These are phyloP conservation scores for Cryptosporidium meleagridis DNA, from an alignment of 169 alveolate genomes.

Conservation along the genomic window DNA sequence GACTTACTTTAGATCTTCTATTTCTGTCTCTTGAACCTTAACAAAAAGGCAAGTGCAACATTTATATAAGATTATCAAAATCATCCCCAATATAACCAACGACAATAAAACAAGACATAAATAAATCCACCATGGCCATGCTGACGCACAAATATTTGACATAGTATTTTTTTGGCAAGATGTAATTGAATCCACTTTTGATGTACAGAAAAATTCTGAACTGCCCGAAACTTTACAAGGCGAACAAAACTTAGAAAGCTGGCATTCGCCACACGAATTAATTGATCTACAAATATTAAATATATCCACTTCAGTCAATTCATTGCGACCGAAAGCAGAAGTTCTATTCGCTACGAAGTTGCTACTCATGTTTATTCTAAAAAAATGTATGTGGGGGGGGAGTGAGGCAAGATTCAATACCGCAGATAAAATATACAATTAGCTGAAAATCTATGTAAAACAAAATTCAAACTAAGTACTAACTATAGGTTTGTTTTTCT, in stretches of 20 bases:
- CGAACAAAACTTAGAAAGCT: conserved; percentile 46
- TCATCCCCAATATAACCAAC: conserved; percentile 32
- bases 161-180: conserved; percentile 33
- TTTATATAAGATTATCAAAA: conserved; percentile 16
- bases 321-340: neutral
- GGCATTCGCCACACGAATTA: conserved; percentile 57
- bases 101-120: conserved; percentile 25
- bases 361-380: neutral
- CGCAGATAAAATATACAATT: conserved; percentile 1
- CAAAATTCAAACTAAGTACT: neutral
- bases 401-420: neutral
- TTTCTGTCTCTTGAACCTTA: conserved; percentile 40
- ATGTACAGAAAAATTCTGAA: conserved; percentile 48
- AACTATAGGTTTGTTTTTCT: conserved; percentile 17
- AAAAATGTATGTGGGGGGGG: neutral
- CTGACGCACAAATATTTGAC: conserved; percentile 46
- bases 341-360: neutral
- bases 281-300: conserved; percentile 12
- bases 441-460: neutral
- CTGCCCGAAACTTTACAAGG: conserved; percentile 20
- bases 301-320: conserved; percentile 22
- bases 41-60: conserved; percentile 67
- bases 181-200: conserved; percentile 51
- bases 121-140: conserved; percentile 72
- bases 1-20: conserved; percentile 50